Evolutionary conservation across 2,329 filamentous ascomycete species (phyloP).

Genomic region (Metarhizium rileyi): DNA sequence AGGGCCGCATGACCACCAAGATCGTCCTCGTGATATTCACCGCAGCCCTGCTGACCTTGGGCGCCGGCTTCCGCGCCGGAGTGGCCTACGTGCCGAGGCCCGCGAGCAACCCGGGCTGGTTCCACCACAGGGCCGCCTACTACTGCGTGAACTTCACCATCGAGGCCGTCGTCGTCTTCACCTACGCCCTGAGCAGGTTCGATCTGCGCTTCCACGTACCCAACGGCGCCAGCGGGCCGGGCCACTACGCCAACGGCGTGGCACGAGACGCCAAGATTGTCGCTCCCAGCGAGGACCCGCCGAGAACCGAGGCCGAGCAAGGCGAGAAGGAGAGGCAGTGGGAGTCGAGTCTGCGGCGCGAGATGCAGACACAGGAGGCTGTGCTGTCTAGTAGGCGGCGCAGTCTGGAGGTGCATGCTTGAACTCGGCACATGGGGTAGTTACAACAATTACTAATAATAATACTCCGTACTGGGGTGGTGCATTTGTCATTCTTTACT

Average conservation of each 20-base stretch:
- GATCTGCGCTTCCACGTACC: constrained; percentile 70
- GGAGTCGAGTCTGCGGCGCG: constrained; percentile 13
- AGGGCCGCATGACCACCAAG: constrained; percentile 58
- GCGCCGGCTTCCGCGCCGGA: constrained; percentile 59
- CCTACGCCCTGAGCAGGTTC: constrained; percentile 58
- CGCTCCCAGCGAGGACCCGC: constrained; percentile 17
- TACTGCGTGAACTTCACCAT: constrained; percentile 72
- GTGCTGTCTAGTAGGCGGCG: neutral
- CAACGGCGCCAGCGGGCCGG: constrained; percentile 52
- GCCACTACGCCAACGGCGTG: constrained; percentile 32
- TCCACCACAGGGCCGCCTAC: constrained; percentile 61
- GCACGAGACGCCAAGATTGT: constrained; percentile 15
- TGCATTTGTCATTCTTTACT: too few species aligned
- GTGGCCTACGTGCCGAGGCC: constrained; percentile 44
- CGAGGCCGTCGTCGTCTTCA: constrained; percentile 59
- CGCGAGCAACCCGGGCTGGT: constrained; percentile 51
- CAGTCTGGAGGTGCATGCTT: neutral
- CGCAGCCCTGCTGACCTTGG: constrained; percentile 51
- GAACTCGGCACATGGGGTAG: too few species aligned
- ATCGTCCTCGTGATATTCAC: constrained; percentile 52
- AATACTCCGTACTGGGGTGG: too few species aligned
- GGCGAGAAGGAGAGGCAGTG: constrained; percentile 13
- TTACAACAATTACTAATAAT: too few species aligned
- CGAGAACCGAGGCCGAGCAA: constrained; percentile 8
- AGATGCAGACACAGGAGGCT: constrained; percentile 7